A percentile compares a stretch with the other conserved stretches of the same genome.
Evolutionary conservation across 345 rosid species (phyloP).

Genomic region (Pugionium dolabratum): DNA sequence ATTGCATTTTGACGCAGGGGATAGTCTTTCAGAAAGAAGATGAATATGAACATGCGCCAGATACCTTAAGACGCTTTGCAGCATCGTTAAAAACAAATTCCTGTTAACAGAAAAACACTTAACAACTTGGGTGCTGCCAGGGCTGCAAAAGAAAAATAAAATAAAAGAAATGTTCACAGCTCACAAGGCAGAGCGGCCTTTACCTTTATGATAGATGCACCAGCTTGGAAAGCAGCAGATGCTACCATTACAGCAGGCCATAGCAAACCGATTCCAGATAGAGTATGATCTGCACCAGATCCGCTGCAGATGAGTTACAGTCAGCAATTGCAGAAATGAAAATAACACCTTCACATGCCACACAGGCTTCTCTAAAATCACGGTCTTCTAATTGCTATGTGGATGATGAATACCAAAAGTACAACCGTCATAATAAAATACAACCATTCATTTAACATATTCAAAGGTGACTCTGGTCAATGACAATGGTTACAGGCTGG

Average conservation of each 20-base stretch:
- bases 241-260: constrained; percentile 83
- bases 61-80: constrained; percentile 65
- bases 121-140: constrained; percentile 6
- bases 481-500: not conserved
- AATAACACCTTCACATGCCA: constrained; percentile 2
- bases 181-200: constrained; percentile 15
- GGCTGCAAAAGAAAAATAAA: not conserved
- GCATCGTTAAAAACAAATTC: constrained; percentile 78
- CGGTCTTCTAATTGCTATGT: constrained; percentile 7
- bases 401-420: not conserved
- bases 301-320: constrained; percentile 55
- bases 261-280: constrained; percentile 51
- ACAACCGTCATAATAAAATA: not conserved
- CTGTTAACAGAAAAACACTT: constrained; percentile 48
- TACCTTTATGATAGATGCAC: constrained; percentile 85
- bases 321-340: constrained; percentile 15
- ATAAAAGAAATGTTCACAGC: constrained; percentile 8
- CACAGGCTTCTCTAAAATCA: constrained; percentile 12
- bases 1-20: constrained; percentile 16
- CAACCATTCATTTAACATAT: not conserved
- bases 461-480: not conserved
- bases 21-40: constrained; percentile 25
- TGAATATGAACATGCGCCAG: constrained; percentile 12
- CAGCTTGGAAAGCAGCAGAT: constrained; percentile 85
- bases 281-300: constrained; percentile 60